Conservation (phyloP, 441 rosid species). For the Theobroma grandiflorum region DNA sequence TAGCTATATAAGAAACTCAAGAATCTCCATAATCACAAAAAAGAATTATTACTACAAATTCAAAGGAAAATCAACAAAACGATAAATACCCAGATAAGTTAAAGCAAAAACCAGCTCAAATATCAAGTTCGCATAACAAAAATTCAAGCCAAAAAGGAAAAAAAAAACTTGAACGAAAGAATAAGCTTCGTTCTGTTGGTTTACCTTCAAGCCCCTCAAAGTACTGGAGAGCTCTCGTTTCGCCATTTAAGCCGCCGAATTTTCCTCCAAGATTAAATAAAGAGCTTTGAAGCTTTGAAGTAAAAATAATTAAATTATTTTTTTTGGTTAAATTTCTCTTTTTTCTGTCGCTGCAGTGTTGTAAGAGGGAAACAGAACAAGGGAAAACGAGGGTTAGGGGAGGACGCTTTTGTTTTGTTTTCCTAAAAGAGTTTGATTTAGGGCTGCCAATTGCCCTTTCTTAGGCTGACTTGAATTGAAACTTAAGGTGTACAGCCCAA, state of each 20-base stretch:
- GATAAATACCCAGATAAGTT: conserved; percentile 24
- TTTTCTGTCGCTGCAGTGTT: not conserved
- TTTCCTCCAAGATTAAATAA: not conserved
- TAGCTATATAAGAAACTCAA: not conserved
- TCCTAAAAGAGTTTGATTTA: conserved; percentile 2
- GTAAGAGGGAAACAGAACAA: not conserved
- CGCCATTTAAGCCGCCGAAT: conserved; percentile 51
- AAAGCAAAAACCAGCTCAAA: conserved; percentile 28
- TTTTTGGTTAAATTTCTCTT: not conserved
- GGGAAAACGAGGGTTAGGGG: not conserved
- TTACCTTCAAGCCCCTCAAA: conserved; percentile 89
- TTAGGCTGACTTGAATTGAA: not conserved
- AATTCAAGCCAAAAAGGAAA: not conserved
- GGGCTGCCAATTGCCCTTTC: conserved; percentile 13
- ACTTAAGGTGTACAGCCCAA: not conserved
- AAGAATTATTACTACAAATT: not conserved
- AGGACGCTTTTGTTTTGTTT: not conserved
- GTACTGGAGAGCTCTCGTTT: conserved; percentile 91
- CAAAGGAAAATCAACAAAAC: conserved; percentile 14
- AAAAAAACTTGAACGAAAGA: not conserved
- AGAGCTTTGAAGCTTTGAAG: not conserved
- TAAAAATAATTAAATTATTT: not conserved
- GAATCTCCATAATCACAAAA: not conserved
- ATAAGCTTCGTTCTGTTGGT: not conserved
- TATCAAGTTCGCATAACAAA: not conserved